These are phyloP conservation scores for Chrysosporium queenslandicum DNA, from an alignment of 2,329 filamentous ascomycete species.

Conservation along the genomic window DNA sequence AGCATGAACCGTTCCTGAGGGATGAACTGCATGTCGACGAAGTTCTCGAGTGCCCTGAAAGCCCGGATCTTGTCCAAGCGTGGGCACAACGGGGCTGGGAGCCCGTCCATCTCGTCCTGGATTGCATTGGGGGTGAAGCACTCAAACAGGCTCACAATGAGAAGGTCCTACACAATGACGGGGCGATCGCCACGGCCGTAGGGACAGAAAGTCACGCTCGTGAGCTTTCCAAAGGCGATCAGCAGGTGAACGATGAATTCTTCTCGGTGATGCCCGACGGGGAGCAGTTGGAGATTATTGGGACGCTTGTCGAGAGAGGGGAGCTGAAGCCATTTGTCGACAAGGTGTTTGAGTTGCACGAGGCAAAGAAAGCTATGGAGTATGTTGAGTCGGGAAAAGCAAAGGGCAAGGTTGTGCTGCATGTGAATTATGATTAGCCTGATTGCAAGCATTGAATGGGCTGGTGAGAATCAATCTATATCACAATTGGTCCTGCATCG, in stretches of 20 bases:
- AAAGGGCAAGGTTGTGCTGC: slow-evolving; percentile 29
- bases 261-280: slow-evolving; percentile 32
- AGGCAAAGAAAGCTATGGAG: slow-evolving; percentile 29
- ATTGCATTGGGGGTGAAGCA: slow-evolving; percentile 29
- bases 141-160: slow-evolving; percentile 29
- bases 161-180: slow-evolving; percentile 26
- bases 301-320: slow-evolving; percentile 28
- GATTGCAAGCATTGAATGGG: neutral
- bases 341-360: slow-evolving; percentile 27
- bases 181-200: slow-evolving; percentile 20
- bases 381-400: slow-evolving; percentile 23
- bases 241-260: slow-evolving; percentile 25
- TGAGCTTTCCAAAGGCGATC: slow-evolving; percentile 6
- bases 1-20: slow-evolving; percentile 24
- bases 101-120: slow-evolving; percentile 35
- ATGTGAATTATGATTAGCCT: slow-evolving; percentile 21
- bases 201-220: neutral
- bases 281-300: slow-evolving; percentile 27
- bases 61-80: slow-evolving; percentile 23
- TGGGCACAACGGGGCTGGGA: slow-evolving; percentile 27
- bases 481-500: neutral
- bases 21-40: slow-evolving; percentile 27
- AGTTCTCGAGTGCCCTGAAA: slow-evolving; percentile 21
- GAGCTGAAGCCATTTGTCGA: slow-evolving; percentile 28
- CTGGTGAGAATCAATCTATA: neutral